Evolutionary conservation across 805 yeast genomes (phyloP), one percentile per base, ranked within the genome.

Genomic region (Kazachstania bromeliacearum): DNA sequence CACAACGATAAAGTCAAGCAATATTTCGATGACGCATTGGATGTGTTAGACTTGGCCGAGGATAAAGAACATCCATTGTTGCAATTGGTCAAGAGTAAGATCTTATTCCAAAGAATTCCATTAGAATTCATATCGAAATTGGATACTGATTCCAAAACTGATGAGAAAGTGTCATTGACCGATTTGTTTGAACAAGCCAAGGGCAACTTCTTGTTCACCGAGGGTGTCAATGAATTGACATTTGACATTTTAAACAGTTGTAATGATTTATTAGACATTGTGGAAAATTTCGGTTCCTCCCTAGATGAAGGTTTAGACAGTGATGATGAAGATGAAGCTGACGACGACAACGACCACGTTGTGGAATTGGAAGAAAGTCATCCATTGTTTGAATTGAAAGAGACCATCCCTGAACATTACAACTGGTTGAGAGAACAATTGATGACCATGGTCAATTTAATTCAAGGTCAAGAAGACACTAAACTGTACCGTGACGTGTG

Each of bases 181-280:
- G 50, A 59, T 30, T 43, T 66, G 9, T 53, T 80, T 24, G 69
- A 75, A 37, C 55, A 59, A 28, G 75, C 77, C 2, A 57, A 76
- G 29, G 40, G 58, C 8, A 51, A 53, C 5, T 78, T 75, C 55
- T 71, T 16, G 19, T 7, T 12, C 12, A 19, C 29, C 8, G n/a
- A 21, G 7, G 8, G 66, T 29, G 57, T 66, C 36, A 30, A 19
- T 6, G 56, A 56, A 10, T 67, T 71, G 20, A 63, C 60, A 31
- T 68, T 71, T 39, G 77, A 73, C 38, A 65, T 72, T 22, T 61
- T 82, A 44, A 71, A 73, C 36, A 66, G 74, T 1, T 60, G 78
- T 31, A 83, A 81, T 53, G 89, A 80, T 53, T 60, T 80, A 41
- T 57, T 82, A 22, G 88, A 80, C 38, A 72, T 81, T 41, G 66